These are phyloP conservation scores for Blastobotrys arbuscula DNA, from an alignment of 1,139 yeast species.

Conservation along the genomic window DNA sequence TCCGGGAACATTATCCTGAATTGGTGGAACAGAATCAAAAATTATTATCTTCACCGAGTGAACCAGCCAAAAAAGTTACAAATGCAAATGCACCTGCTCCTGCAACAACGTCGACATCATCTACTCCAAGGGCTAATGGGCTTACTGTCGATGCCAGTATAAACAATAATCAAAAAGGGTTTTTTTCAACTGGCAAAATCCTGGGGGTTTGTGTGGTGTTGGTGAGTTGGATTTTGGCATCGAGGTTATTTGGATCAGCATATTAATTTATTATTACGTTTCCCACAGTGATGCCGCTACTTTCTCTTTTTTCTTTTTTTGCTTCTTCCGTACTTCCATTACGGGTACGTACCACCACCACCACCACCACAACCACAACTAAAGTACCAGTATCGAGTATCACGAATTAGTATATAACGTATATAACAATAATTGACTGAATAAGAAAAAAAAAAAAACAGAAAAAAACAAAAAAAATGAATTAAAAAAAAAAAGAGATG, in stretches of 20 bases:
- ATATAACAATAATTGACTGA: too few relatives aligned
- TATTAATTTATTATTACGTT: too few relatives aligned
- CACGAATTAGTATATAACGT: too few relatives aligned
- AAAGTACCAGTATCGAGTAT: too few relatives aligned
- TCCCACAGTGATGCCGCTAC: neutral
- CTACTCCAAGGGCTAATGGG: neutral
- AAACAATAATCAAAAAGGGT: neutral
- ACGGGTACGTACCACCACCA: too few relatives aligned
- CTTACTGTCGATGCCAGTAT: neutral
- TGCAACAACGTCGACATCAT: slow-evolving; percentile 1
- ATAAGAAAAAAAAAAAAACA: neutral
- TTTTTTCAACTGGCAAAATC: slow-evolving; percentile 15
- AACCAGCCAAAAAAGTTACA: neutral
- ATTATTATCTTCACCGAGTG: slow-evolving; percentile 3
- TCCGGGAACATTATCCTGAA: slow-evolving; percentile 64
- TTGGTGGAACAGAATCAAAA: slow-evolving; percentile 45
- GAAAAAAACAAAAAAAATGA: neutral
- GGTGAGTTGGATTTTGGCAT: slow-evolving; percentile 23
- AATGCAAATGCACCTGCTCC: neutral
- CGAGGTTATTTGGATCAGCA: slow-evolving; percentile 11
- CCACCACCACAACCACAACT: too few relatives aligned
- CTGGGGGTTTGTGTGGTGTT: slow-evolving; percentile 20
- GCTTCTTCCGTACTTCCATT: too few relatives aligned
- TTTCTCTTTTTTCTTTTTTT: neutral
- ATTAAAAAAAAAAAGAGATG: neutral